A percentile compares a stretch with the other conserved stretches of the same genome.
phyloP scores from a whole-genome alignment of 768 basidiomycete genomes.

The Tulasnella sp. region DNA sequence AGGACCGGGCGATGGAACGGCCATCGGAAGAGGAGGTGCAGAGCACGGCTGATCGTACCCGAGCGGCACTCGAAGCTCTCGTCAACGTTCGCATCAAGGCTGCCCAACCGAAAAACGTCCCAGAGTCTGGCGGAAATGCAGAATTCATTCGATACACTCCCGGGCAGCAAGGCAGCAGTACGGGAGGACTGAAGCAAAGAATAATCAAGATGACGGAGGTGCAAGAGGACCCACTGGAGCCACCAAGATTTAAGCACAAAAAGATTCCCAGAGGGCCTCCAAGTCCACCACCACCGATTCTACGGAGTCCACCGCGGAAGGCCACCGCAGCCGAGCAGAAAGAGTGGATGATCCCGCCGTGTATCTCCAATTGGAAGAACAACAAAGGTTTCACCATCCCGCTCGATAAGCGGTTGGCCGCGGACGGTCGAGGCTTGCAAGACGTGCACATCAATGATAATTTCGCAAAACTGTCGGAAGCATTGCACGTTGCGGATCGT shows the following conservation, averaged over 20 bases:
- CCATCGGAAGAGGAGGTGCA: constrained; percentile 91
- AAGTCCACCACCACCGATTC: constrained; percentile 89
- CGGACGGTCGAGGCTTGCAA: constrained; percentile 95
- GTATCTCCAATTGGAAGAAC: constrained; percentile 99
- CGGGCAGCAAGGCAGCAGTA: constrained; percentile 65
- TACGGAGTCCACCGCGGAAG: constrained; percentile 90
- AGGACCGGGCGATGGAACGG: constrained; percentile 68
- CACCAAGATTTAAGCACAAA: constrained; percentile 95
- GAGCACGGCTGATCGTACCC: constrained; percentile 82
- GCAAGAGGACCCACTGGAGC: constrained; percentile 94
- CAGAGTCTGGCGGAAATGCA: constrained; percentile 71
- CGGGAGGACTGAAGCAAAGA: constrained; percentile 67
- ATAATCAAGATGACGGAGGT: constrained; percentile 99
- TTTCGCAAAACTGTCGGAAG: constrained; percentile 97
- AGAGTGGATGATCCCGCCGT: constrained; percentile 99
- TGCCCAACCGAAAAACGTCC: constrained; percentile 92
- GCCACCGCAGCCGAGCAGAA: constrained; percentile 97
- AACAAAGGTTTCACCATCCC: constrained; percentile 99
- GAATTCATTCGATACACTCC: constrained; percentile 95
- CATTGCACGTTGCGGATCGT: constrained; percentile 87
- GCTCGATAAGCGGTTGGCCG: constrained; percentile 92
- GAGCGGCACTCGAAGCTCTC: constrained; percentile 83
- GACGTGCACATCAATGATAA: constrained; percentile 99
- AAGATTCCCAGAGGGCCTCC: constrained; percentile 96
- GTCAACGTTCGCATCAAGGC: constrained; percentile 96